These are phyloP conservation scores for Aurinia saxatilis DNA, from an alignment of 345 rosid species.

Conservation along the genomic window DNA sequence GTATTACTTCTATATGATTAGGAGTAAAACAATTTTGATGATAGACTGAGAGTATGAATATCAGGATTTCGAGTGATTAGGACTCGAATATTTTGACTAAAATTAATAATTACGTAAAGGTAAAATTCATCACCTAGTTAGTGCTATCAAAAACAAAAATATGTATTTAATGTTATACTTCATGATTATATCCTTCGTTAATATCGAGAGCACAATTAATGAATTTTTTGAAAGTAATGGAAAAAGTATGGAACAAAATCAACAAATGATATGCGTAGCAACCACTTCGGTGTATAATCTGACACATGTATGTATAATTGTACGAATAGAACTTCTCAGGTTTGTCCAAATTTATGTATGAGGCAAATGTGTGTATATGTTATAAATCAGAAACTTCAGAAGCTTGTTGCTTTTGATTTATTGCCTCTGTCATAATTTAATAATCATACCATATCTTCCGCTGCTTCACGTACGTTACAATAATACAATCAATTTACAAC, in stretches of 20 bases:
- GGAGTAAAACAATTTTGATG: too few species aligned
- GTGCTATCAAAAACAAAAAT: not conserved
- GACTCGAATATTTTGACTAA: too few species aligned
- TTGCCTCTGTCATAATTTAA: not conserved
- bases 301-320: conserved; percentile 23
- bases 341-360: conserved; percentile 12
- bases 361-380: conserved; percentile 2
- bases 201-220: conserved; percentile 1
- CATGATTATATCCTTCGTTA: not conserved
- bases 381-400: too few species aligned
- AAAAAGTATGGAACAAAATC: conserved; percentile 8
- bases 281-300: conserved; percentile 18
- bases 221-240: conserved; percentile 8
- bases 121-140: not conserved
- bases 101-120: not conserved
- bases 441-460: not conserved
- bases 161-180: not conserved
- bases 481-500: not conserved
- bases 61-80: too few species aligned
- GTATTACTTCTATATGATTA: not conserved
- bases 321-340: conserved; percentile 19
- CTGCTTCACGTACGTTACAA: not conserved
- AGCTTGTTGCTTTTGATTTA: conserved; percentile 4
- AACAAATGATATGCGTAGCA: conserved; percentile 13
- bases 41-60: too few species aligned